A percentile compares a stretch with the other conserved stretches of the same genome.
Evolutionary conservation across 2,329 filamentous ascomycete species (phyloP).

Genomic region (Penicillium hordei): DNA sequence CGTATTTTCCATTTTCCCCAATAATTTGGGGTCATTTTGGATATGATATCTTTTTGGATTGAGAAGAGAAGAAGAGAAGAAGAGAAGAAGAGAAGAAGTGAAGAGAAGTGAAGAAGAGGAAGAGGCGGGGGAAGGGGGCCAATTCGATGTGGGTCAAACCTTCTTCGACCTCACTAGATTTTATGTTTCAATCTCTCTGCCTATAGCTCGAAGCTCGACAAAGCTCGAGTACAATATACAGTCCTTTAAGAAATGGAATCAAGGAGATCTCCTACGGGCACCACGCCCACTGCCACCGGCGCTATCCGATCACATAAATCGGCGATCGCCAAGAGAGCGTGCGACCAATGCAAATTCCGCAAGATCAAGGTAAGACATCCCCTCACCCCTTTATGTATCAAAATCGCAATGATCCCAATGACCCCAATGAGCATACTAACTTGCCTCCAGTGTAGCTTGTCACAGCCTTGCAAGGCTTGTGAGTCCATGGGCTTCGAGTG

Average conservation of each 20-base stretch:
- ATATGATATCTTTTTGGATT: not conserved
- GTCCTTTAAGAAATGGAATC: slow-evolving; percentile 19
- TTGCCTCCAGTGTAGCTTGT: slow-evolving; percentile 39
- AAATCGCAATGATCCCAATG: not conserved
- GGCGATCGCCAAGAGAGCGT: slow-evolving; percentile 38
- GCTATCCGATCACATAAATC: slow-evolving; percentile 29
- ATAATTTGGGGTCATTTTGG: not conserved
- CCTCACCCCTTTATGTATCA: not conserved
- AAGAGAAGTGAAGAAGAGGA: not conserved
- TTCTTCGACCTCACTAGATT: slow-evolving; percentile 2
- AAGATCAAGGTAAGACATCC: slow-evolving; percentile 36
- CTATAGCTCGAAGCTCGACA: not conserved
- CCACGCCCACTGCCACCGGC: slow-evolving; percentile 7
- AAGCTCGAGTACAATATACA: no score
- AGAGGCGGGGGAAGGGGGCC: not conserved
- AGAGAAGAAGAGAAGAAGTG: not conserved
- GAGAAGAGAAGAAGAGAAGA: not conserved
- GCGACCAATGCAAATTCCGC: slow-evolving; percentile 45
- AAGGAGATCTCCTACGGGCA: slow-evolving; percentile 21
- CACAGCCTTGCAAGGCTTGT: slow-evolving; percentile 41
- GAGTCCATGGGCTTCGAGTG: slow-evolving; percentile 42
- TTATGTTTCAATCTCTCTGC: not conserved
- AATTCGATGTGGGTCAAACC: slow-evolving; percentile 9
- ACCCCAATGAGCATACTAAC: not conserved
- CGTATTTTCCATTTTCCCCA: not conserved